Evolutionary conservation across 2,329 filamentous ascomycete genomes (phyloP).

Genomic region (Fusarium euwallaceae): DNA sequence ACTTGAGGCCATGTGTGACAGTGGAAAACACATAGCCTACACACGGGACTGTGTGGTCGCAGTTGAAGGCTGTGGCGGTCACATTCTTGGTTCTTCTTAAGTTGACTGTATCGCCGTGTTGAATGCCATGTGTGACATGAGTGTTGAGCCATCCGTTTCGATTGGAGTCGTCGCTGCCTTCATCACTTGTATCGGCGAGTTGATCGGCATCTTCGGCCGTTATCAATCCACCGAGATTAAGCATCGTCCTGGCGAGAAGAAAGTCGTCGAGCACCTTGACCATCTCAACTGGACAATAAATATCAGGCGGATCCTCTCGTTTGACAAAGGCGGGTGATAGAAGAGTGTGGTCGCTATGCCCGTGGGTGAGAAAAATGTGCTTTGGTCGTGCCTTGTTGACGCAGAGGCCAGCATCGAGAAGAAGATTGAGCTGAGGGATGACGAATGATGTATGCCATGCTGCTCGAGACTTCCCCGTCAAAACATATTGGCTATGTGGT

Average conservation of each 20-base stretch:
- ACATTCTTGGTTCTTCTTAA: constrained; percentile 54
- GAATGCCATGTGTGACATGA: constrained; percentile 56
- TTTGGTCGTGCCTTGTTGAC: constrained; percentile 62
- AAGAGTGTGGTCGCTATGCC: constrained; percentile 62
- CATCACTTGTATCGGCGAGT: constrained; percentile 17
- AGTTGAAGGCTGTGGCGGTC: constrained; percentile 58
- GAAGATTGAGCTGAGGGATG: constrained; percentile 62
- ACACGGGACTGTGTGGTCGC: constrained; percentile 62
- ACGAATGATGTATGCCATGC: constrained; percentile 67
- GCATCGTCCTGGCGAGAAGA: constrained; percentile 55
- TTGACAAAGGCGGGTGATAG: constrained; percentile 59
- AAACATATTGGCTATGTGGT: constrained; percentile 56
- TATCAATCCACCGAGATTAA: constrained; percentile 57
- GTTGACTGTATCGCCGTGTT: constrained; percentile 52
- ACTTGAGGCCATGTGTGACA: constrained; percentile 55
- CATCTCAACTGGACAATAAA: constrained; percentile 60
- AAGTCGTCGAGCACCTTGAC: constrained; percentile 55
- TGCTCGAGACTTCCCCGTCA: constrained; percentile 62
- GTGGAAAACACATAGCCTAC: constrained; percentile 61
- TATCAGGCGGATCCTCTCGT: constrained; percentile 59
- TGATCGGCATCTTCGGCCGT: constrained; percentile 45
- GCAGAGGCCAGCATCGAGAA: constrained; percentile 62
- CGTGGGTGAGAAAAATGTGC: constrained; percentile 64
- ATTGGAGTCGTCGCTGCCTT: neutral
- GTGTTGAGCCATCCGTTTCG: constrained; percentile 51